Percentiles rank a stretch among this genome's conserved stretches.
phyloP scores from a whole-genome alignment of 2,329 filamentous ascomycete species.

The Aureobasidium sp. region DNA sequence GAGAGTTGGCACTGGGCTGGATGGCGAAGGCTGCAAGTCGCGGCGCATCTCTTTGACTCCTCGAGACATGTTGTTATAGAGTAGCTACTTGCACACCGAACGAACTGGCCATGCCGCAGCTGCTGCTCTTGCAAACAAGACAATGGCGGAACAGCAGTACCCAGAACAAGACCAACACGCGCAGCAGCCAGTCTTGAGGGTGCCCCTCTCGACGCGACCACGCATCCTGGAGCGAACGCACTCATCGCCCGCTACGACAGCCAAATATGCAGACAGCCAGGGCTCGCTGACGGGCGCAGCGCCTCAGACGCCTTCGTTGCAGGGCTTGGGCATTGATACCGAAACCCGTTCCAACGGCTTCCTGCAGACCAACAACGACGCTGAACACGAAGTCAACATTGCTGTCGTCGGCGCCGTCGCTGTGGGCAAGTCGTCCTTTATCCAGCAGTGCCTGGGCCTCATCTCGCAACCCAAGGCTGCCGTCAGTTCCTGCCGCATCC shows the following conservation, averaged over 20 bases:
- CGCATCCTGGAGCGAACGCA: constrained; percentile 21
- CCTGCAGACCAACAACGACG: constrained; percentile 16
- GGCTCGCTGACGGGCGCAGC: not conserved
- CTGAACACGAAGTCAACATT: constrained; percentile 50
- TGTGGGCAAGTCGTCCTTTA: constrained; percentile 54
- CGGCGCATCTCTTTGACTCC: not conserved
- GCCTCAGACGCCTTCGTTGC: not conserved
- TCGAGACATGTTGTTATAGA: not conserved
- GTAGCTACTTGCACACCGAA: not conserved
- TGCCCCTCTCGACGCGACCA: constrained; percentile 16
- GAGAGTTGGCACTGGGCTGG: not conserved
- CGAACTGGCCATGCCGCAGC: not conserved
- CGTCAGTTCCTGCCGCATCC: constrained; percentile 46
- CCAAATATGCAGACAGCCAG: not conserved
- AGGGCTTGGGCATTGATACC: not conserved
- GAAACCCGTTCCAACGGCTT: constrained; percentile 5
- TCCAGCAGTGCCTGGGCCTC: constrained; percentile 50
- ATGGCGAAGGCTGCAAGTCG: not conserved
- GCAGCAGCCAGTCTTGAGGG: not conserved
- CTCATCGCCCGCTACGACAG: constrained; percentile 21
- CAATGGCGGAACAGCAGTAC: not conserved
- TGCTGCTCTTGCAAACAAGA: not conserved
- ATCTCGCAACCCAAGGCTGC: constrained; percentile 36
- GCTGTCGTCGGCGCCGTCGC: constrained; percentile 48
- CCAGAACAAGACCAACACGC: not conserved